Conservation (phyloP, 2,329 filamentous ascomycete species). For the Hymenoscyphus infarciens region DNA sequence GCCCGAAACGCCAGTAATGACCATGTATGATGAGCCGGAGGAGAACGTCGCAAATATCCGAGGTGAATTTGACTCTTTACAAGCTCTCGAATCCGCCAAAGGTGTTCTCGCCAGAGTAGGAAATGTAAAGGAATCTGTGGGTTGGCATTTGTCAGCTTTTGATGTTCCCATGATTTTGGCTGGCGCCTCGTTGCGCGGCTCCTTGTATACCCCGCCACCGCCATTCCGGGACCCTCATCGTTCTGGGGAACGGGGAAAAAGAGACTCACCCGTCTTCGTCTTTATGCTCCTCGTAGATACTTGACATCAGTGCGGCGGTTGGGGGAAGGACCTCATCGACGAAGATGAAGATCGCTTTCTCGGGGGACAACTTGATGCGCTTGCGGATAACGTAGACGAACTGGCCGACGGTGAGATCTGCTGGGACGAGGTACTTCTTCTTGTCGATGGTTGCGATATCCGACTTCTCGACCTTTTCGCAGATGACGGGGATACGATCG, state of each 20-base stretch:
- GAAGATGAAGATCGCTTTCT: slow-evolving; percentile 99
- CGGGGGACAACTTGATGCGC: slow-evolving; percentile 97
- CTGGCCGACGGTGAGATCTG: slow-evolving; percentile 96
- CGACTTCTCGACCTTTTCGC: slow-evolving; percentile 98
- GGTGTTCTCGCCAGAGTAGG: slow-evolving; percentile 97
- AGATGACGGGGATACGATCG: slow-evolving; percentile 98
- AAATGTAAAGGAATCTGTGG: slow-evolving; percentile 80
- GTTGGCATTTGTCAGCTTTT: slow-evolving; percentile 5
- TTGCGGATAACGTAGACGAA: slow-evolving; percentile 99
- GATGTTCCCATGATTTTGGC: neutral
- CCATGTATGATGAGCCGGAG: slow-evolving; percentile 8
- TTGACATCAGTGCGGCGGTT: slow-evolving; percentile 96
- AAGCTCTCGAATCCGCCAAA: slow-evolving; percentile 67
- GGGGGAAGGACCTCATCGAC: slow-evolving; percentile 97
- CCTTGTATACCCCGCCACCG: slow-evolving; percentile 12
- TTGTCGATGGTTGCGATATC: slow-evolving; percentile 99
- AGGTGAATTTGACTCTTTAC: neutral
- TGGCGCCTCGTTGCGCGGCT: neutral
- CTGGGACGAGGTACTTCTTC: slow-evolving; percentile 99
- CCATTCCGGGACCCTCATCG: slow-evolving; percentile 6
- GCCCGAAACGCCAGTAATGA: slow-evolving; percentile 17
- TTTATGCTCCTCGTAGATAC: slow-evolving; percentile 99
- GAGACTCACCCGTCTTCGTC: slow-evolving; percentile 58
- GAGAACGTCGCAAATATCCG: slow-evolving; percentile 2
- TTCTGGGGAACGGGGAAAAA: slow-evolving; percentile 29